These are phyloP conservation scores for Starmera amethionina DNA, from an alignment of 805 yeast genomes.

Conservation along the genomic window DNA sequence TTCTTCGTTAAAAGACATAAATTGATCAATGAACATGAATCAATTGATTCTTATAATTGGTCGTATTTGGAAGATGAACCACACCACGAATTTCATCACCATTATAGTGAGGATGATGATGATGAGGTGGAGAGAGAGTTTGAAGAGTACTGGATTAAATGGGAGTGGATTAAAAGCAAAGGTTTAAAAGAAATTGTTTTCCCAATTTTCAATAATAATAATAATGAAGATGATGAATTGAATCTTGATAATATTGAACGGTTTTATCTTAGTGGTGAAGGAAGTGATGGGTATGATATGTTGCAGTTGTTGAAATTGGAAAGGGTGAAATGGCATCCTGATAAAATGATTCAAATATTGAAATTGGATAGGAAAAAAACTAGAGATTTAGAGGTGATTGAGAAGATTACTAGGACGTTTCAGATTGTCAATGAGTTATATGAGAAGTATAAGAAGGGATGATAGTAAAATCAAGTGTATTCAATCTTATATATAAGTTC, in stretches of 20 bases:
- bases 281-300: conserved; percentile 1
- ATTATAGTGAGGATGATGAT: too few species aligned
- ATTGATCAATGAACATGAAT: not conserved
- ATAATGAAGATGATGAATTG: conserved; percentile 22
- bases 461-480: too few species aligned
- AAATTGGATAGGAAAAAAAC: conserved; percentile 5
- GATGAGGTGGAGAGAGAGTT: not conserved
- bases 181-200: conserved; percentile 12
- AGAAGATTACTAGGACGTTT: conserved; percentile 28
- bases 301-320: conserved; percentile 30
- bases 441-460: conserved; percentile 10
- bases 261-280: conserved; percentile 8
- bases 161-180: conserved; percentile 15
- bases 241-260: conserved; percentile 3
- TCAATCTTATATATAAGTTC: too few species aligned
- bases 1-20: not conserved
- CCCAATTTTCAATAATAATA: conserved; percentile 21
- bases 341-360: conserved; percentile 35
- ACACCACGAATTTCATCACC: conserved; percentile 4
- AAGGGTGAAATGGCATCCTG: conserved; percentile 66
- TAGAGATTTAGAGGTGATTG: conserved; percentile 7
- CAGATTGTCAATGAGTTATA: conserved; percentile 33
- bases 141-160: conserved; percentile 16
- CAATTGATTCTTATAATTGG: conserved; percentile 8
- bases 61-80: conserved; percentile 7